Conservation (phyloP, 768 basidiomycete species). For the Pleurotus citrinopileatus region DNA sequence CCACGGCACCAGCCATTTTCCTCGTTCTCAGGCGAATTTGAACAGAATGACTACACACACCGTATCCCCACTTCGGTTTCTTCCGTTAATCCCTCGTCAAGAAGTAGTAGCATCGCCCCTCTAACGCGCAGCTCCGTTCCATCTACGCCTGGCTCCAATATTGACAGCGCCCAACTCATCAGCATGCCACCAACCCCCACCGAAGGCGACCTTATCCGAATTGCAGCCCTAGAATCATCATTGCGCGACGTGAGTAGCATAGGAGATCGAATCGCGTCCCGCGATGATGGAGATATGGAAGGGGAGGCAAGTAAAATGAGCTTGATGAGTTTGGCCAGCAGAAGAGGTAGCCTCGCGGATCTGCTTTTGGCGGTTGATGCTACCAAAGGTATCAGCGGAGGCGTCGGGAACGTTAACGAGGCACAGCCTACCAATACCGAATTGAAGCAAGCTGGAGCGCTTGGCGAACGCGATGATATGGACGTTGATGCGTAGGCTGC, state of each 20-base stretch:
- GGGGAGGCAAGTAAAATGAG: neutral
- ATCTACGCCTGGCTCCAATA: slow-evolving; percentile 17
- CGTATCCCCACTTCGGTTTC: neutral
- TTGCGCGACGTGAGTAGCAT: slow-evolving; percentile 20
- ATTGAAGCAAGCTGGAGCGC: too few relatives aligned
- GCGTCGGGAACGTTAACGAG: too few relatives aligned
- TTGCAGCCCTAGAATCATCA: too few relatives aligned
- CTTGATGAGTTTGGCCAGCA: slow-evolving; percentile 1
- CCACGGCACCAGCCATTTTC: slow-evolving; percentile 2
- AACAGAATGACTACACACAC: neutral
- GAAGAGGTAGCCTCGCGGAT: slow-evolving; percentile 3
- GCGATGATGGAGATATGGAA: neutral
- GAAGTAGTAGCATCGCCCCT: neutral
- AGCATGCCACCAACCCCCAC: neutral
- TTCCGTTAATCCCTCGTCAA: neutral
- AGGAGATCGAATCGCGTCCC: slow-evolving; percentile 21
- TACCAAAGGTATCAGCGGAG: slow-evolving; percentile 4
- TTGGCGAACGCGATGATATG: neutral
- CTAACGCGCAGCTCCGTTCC: neutral
- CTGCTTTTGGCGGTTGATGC: slow-evolving; percentile 5
- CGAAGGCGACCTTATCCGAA: slow-evolving; percentile 17
- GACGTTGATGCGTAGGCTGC: neutral
- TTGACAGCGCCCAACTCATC: slow-evolving; percentile 17
- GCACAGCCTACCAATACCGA: too few relatives aligned
- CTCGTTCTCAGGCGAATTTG: neutral